phyloP scores from a whole-genome alignment of 805 yeast species.

The Yamadazyma akitaensis region DNA sequence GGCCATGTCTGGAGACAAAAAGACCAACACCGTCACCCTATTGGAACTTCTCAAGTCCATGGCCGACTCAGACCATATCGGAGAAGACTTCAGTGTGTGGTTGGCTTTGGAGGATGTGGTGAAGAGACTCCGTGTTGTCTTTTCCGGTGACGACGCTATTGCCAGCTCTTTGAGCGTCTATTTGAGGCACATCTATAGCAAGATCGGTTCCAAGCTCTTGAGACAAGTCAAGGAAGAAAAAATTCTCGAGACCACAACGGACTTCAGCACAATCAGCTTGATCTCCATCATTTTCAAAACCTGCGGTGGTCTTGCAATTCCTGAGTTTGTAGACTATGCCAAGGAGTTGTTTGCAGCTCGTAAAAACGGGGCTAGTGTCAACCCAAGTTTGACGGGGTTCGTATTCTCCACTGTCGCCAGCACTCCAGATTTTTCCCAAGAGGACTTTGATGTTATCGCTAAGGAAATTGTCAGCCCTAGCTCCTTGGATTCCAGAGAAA shows the following conservation, averaged over 20 bases:
- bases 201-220: conserved; percentile 29
- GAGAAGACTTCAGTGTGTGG: conserved; percentile 51
- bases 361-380: conserved; percentile 24
- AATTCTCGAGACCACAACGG: conserved; percentile 14
- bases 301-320: conserved; percentile 39
- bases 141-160: conserved; percentile 21
- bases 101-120: conserved; percentile 42
- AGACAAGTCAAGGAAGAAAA: conserved; percentile 18
- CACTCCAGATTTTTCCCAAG: conserved; percentile 27
- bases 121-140: conserved; percentile 33
- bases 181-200: conserved; percentile 20
- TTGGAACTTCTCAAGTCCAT: conserved; percentile 39
- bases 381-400: conserved; percentile 44
- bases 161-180: conserved; percentile 29
- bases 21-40: conserved; percentile 37
- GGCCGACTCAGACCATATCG: conserved; percentile 23
- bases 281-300: conserved; percentile 37
- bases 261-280: conserved; percentile 31
- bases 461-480: conserved; percentile 49
- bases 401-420: conserved; percentile 43
- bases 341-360: conserved; percentile 25
- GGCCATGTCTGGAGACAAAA: conserved; percentile 43
- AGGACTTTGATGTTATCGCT: conserved; percentile 37
- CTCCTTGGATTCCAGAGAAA: conserved; percentile 57
- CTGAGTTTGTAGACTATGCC: conserved; percentile 36